Percentiles rank a stretch among this genome's conserved stretches.
phyloP scores from a whole-genome alignment of 805 yeast species.

The Sugiyamaella mastotermitis region DNA sequence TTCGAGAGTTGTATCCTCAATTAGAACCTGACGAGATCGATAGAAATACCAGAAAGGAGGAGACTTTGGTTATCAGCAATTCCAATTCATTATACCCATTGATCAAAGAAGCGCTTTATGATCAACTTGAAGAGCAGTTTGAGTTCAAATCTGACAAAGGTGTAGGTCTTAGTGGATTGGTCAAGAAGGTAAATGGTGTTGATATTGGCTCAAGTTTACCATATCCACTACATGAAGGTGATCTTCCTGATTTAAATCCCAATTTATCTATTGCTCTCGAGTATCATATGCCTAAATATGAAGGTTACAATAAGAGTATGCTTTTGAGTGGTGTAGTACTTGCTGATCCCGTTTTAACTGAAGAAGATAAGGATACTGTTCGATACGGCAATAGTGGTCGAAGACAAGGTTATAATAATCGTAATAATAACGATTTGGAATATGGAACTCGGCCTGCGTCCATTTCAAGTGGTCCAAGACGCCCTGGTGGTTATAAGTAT shows the following conservation, averaged over 20 bases:
- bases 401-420: constrained; percentile 18
- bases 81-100: constrained; percentile 45
- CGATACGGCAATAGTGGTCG: constrained; percentile 42
- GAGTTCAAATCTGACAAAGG: constrained; percentile 22
- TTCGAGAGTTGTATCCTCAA: constrained; percentile 54
- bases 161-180: constrained; percentile 32
- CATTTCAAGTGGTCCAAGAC: constrained; percentile 1
- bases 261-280: constrained; percentile 39
- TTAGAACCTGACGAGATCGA: constrained; percentile 61
- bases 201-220: constrained; percentile 31
- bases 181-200: constrained; percentile 28
- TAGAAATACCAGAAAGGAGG: constrained; percentile 66
- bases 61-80: constrained; percentile 62
- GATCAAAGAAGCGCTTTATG: constrained; percentile 37
- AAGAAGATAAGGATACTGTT: constrained; percentile 62
- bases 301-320: constrained; percentile 66
- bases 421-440: constrained; percentile 12
- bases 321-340: constrained; percentile 72
- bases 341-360: constrained; percentile 52
- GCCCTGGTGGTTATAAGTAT: constrained; percentile 19
- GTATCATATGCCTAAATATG: constrained; percentile 57
- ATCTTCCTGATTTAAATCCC: constrained; percentile 41
- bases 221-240: constrained; percentile 42
- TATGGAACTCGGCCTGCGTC: constrained; percentile 2
- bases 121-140: constrained; percentile 26